phyloP scores from a whole-genome alignment of 2,329 filamentous ascomycete genomes.

The Aspergillus viridinutans region DNA sequence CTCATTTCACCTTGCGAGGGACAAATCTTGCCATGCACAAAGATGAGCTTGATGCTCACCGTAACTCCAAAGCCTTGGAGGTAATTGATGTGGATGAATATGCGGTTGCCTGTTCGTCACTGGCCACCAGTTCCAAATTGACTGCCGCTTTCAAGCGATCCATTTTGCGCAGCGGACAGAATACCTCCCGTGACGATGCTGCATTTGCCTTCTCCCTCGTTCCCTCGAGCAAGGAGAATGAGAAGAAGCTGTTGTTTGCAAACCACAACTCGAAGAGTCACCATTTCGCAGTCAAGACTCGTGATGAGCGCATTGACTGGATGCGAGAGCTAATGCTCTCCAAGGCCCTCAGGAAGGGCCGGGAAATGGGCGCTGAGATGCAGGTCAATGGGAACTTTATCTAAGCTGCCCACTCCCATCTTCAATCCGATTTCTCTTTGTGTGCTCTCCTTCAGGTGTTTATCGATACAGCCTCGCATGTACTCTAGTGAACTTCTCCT shows the following conservation, averaged over 20 bases:
- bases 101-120: slow-evolving; percentile 60
- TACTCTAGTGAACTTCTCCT: background rate
- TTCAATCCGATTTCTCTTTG: background rate
- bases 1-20: slow-evolving; percentile 78
- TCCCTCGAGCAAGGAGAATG: slow-evolving; percentile 41
- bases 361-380: slow-evolving; percentile 26
- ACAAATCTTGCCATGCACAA: slow-evolving; percentile 52
- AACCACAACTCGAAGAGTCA: slow-evolving; percentile 70
- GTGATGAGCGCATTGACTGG: slow-evolving; percentile 95
- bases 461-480: background rate
- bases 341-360: slow-evolving; percentile 34
- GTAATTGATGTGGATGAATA: slow-evolving; percentile 66
- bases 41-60: slow-evolving; percentile 20
- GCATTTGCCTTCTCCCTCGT: slow-evolving; percentile 42
- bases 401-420: slow-evolving; percentile 4
- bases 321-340: slow-evolving; percentile 46
- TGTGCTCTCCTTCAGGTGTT: background rate
- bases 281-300: slow-evolving; percentile 83
- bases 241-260: slow-evolving; percentile 31
- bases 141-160: slow-evolving; percentile 73
- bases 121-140: slow-evolving; percentile 74
- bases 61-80: slow-evolving; percentile 54
- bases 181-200: slow-evolving; percentile 19
- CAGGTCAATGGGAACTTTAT: slow-evolving; percentile 30
- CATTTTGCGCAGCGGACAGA: slow-evolving; percentile 41